Evolutionary conservation across 176 grass and related monocot species (phyloP).

Genomic region (Olyra latifolia): DNA sequence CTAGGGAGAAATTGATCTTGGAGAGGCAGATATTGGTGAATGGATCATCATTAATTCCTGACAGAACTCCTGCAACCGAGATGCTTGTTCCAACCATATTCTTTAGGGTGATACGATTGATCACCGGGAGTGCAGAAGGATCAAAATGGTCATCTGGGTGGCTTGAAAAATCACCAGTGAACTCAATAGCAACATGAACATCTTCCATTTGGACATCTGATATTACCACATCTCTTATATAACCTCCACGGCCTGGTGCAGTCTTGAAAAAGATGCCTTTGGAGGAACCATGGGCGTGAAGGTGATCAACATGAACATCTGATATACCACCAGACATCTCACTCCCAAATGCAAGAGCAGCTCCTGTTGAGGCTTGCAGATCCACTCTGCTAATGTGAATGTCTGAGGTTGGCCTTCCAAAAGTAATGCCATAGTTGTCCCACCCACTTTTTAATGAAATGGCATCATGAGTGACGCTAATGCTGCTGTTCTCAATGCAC

Average conservation of each 20-base stretch:
- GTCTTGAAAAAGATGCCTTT: slow-evolving; percentile 74
- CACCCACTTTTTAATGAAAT: slow-evolving; percentile 80
- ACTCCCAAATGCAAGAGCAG: slow-evolving; percentile 74
- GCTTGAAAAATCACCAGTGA: slow-evolving; percentile 54
- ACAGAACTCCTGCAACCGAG: slow-evolving; percentile 56
- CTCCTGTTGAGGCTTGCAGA: slow-evolving; percentile 59
- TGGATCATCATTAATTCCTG: slow-evolving; percentile 64
- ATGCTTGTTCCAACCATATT: slow-evolving; percentile 68
- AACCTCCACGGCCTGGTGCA: slow-evolving; percentile 65
- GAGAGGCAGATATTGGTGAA: slow-evolving; percentile 79
- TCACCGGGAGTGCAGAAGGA: slow-evolving; percentile 47
- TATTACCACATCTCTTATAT: slow-evolving; percentile 60
- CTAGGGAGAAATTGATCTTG: slow-evolving; percentile 54
- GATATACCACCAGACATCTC: slow-evolving; percentile 91
- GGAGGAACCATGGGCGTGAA: slow-evolving; percentile 56
- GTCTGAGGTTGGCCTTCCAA: slow-evolving; percentile 50
- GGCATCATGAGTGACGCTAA: slow-evolving; percentile 59
- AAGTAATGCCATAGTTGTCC: slow-evolving; percentile 72
- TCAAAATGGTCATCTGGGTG: slow-evolving; percentile 71
- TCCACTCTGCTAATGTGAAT: slow-evolving; percentile 61
- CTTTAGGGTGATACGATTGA: slow-evolving; percentile 63
- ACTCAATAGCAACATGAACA: slow-evolving; percentile 52
- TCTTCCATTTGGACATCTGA: slow-evolving; percentile 75
- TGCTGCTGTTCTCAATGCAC: slow-evolving; percentile 64
- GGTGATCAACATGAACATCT: slow-evolving; percentile 42